Evolutionary conservation across 768 basidiomycete species (phyloP).

Genomic region (Amanita subjunquillea): DNA sequence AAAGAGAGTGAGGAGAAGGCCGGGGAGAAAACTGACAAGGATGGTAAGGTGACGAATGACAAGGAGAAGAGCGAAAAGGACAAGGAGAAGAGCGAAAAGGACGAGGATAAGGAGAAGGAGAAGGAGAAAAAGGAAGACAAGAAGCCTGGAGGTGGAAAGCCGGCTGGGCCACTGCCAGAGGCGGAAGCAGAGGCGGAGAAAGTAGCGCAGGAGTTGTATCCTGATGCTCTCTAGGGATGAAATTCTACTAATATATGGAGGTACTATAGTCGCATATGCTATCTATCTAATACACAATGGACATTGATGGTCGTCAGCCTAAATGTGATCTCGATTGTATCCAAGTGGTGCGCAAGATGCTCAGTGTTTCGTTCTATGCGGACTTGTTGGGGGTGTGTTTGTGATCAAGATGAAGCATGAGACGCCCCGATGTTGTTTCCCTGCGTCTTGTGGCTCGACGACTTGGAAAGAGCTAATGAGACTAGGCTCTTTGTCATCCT

Average conservation of each 20-base stretch:
- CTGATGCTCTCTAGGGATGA: conserved; percentile 20
- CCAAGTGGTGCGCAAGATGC: too few relatives aligned
- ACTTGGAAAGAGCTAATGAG: too few relatives aligned
- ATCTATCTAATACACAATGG: neutral
- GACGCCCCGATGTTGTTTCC: too few relatives aligned
- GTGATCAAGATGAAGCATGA: too few relatives aligned
- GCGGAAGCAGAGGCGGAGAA: conserved; percentile 41
- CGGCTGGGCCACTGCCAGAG: conserved; percentile 36
- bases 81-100: conserved; percentile 2
- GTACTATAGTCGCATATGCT: neutral
- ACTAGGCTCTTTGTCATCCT: too few relatives aligned
- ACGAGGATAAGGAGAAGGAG: conserved; percentile 3
- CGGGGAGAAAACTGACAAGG: conserved; percentile 4
- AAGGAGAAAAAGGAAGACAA: neutral
- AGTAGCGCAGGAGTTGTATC: conserved; percentile 44
- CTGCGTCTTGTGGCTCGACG: too few relatives aligned
- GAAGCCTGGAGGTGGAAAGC: conserved; percentile 6
- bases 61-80: conserved; percentile 3
- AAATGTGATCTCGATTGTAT: too few relatives aligned
- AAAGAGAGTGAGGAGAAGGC: conserved; percentile 7
- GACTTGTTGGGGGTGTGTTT: too few relatives aligned
- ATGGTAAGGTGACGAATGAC: neutral
- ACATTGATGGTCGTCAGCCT: neutral
- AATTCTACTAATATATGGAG: neutral
- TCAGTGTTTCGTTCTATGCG: too few relatives aligned